Conservation (phyloP, 2,329 filamentous ascomycete species). For the Bertia moriformis region DNA sequence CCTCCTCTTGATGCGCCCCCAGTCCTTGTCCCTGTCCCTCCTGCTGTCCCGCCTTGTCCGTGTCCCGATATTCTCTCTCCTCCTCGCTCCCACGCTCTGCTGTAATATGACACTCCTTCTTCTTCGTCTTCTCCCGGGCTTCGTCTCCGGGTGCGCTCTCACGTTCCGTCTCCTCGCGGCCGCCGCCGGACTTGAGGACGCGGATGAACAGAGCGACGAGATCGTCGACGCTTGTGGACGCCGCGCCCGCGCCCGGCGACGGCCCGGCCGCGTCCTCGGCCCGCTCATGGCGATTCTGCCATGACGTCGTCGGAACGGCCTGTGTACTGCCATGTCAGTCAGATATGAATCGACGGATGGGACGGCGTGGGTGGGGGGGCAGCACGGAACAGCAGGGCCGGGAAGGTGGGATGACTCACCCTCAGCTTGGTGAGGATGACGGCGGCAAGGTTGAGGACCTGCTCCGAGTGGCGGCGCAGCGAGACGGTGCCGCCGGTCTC, state of each 20-base stretch:
- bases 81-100: too few species aligned
- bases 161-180: too few species aligned
- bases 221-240: constrained; percentile 49
- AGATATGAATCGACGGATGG: not conserved
- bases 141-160: too few species aligned
- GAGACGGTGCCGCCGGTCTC: constrained; percentile 40
- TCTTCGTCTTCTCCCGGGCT: too few species aligned
- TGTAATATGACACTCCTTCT: too few species aligned
- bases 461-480: constrained; percentile 44
- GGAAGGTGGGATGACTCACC: constrained; percentile 28
- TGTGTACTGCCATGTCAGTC: constrained; percentile 36
- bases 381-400: constrained; percentile 2
- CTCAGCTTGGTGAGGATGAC: constrained; percentile 63
- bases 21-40: constrained; percentile 14
- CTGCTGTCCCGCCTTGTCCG: constrained; percentile 23
- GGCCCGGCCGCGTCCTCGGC: constrained; percentile 12
- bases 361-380: constrained; percentile 6
- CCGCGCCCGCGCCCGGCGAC: constrained; percentile 19
- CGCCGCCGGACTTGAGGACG: not conserved
- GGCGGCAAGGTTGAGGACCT: constrained; percentile 52
- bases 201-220: constrained; percentile 43
- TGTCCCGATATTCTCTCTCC: too few species aligned
- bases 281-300: constrained; percentile 17
- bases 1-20: constrained; percentile 31
- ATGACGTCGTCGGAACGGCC: constrained; percentile 32